Conservation (phyloP, 1,284 basidiomycete species). For the Apiotrichum gracile region DNA sequence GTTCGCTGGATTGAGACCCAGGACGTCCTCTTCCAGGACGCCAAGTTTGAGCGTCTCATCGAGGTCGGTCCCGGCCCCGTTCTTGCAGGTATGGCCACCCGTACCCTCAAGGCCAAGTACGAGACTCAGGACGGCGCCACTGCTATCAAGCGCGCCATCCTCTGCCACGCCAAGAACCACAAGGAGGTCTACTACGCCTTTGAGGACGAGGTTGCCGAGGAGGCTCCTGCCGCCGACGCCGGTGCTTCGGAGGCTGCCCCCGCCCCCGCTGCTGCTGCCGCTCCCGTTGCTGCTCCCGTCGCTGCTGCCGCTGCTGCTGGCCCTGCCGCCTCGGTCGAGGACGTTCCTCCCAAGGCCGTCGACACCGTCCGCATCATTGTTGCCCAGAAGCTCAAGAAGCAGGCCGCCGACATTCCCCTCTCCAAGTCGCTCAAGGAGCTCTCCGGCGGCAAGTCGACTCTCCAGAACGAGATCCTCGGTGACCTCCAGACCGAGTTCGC, state of each 20-base stretch:
- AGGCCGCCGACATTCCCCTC: slow-evolving; percentile 78
- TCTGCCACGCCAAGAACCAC: slow-evolving; percentile 89
- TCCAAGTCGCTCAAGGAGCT: slow-evolving; percentile 97
- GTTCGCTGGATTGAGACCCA: slow-evolving; percentile 99
- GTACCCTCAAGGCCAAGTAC: slow-evolving; percentile 94
- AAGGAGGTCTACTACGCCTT: slow-evolving; percentile 98
- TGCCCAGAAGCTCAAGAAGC: slow-evolving; percentile 98
- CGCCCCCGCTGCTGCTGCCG: slow-evolving; percentile 50
- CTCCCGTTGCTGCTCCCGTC: slow-evolving; percentile 51
- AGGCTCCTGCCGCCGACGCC: slow-evolving; percentile 49
- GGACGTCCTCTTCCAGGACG: slow-evolving; percentile 85
- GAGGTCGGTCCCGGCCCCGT: slow-evolving; percentile 96
- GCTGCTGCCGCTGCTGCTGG: slow-evolving; percentile 53
- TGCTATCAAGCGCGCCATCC: slow-evolving; percentile 71
- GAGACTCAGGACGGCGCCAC: slow-evolving; percentile 82
- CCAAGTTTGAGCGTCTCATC: slow-evolving; percentile 86
- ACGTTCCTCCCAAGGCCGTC: slow-evolving; percentile 83
- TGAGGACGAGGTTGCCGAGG: slow-evolving; percentile 67
- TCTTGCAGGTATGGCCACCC: slow-evolving; percentile 86
- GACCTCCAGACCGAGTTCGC: slow-evolving; percentile 85
- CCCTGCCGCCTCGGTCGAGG: slow-evolving; percentile 66
- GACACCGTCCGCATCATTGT: slow-evolving; percentile 86
- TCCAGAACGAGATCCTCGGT: slow-evolving; percentile 94
- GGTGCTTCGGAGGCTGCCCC: slow-evolving; percentile 44
- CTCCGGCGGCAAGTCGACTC: slow-evolving; percentile 94